Evolutionary conservation across 306 rosid genomes (phyloP).

Genomic region (Herpetospermum pedunculosum): DNA sequence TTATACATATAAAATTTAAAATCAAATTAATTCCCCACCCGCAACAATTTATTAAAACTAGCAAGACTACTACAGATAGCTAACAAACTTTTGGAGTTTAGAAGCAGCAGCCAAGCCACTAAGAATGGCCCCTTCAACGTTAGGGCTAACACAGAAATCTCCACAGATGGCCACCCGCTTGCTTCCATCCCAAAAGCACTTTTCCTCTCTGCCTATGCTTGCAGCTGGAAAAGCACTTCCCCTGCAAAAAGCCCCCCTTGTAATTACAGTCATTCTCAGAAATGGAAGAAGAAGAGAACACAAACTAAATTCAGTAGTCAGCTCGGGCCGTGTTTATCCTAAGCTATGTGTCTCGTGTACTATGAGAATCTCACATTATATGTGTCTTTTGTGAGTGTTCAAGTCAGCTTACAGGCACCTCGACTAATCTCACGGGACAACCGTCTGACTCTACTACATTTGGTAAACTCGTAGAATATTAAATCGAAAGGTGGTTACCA

Average conservation of each 20-base stretch:
- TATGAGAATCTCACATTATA: neutral
- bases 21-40: too few relatives aligned
- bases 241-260: conserved; percentile 30
- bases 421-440: too few relatives aligned
- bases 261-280: neutral
- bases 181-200: conserved; percentile 69
- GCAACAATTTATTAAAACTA: too few relatives aligned
- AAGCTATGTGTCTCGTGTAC: neutral
- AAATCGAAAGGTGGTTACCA: too few relatives aligned
- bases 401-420: too few relatives aligned
- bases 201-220: conserved; percentile 57
- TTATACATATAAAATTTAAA: too few relatives aligned
- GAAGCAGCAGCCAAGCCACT: conserved; percentile 88
- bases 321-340: neutral
- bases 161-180: conserved; percentile 75
- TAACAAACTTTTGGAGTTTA: conserved; percentile 30
- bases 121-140: conserved; percentile 76
- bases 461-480: too few relatives aligned
- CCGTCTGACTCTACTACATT: too few relatives aligned
- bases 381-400: too few relatives aligned
- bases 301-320: neutral
- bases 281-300: neutral
- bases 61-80: conserved; percentile 45
- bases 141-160: conserved; percentile 82
- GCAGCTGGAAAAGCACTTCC: conserved; percentile 83